Percentiles rank a stretch among this genome's conserved stretches.
Evolutionary conservation across 306 rosid species (phyloP).

Genomic region (Arachis hypogaea): DNA sequence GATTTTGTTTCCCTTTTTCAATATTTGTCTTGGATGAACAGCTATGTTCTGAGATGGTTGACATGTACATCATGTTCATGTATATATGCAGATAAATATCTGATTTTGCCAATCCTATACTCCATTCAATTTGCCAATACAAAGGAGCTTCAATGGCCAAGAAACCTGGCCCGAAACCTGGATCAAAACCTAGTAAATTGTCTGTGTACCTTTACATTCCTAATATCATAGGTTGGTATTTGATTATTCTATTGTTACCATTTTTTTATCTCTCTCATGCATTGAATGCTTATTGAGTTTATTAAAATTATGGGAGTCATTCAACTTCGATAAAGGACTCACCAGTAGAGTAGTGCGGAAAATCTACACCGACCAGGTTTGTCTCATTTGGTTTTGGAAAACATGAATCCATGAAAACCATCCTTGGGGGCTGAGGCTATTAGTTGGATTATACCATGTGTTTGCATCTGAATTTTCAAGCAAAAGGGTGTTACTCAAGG

Average conservation of each 20-base stretch:
- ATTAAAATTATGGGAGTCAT: background rate
- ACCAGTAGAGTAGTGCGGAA: slow-evolving; percentile 13
- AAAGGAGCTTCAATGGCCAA: slow-evolving; percentile 59
- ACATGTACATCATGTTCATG: too few relatives aligned
- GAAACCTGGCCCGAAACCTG: slow-evolving; percentile 56
- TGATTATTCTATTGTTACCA: slow-evolving; percentile 23
- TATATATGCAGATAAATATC: slow-evolving; percentile 44
- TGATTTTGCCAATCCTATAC: slow-evolving; percentile 37
- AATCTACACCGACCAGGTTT: background rate
- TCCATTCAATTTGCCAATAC: background rate
- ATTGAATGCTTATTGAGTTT: background rate
- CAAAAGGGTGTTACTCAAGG: background rate
- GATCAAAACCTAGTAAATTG: slow-evolving; percentile 58
- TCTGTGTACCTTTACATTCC: slow-evolving; percentile 89
- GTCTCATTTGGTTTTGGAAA: background rate
- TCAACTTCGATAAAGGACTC: slow-evolving; percentile 25
- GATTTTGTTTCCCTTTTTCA: too few relatives aligned
- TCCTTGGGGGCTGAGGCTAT: background rate
- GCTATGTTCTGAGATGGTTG: too few relatives aligned
- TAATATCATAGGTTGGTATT: slow-evolving; percentile 83
- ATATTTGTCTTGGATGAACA: too few relatives aligned
- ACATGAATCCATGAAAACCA: slow-evolving; percentile 2
- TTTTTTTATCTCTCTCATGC: slow-evolving; percentile 26
- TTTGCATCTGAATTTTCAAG: slow-evolving; percentile 30
- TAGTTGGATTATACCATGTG: slow-evolving; percentile 28